Evolutionary conservation across 306 rosid species (phyloP), one percentile per base, ranked within the genome.

Genomic region (Prinsepia uniflora): DNA sequence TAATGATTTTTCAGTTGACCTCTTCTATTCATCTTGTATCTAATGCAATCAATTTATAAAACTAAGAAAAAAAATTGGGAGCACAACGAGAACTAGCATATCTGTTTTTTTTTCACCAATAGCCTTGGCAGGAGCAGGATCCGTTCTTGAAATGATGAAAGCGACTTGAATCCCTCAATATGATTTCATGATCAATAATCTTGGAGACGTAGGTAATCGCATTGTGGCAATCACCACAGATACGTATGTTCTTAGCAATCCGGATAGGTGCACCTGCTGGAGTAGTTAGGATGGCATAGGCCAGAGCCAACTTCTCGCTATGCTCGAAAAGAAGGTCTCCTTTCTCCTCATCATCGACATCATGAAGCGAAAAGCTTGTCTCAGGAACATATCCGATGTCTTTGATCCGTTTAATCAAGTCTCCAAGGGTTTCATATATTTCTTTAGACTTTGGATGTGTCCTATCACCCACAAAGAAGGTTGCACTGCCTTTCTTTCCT

Each of bases 221-320:
- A 82, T 79, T 78, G 68, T 91, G 97, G 83, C 96, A 88, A 79
- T 91, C 96, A 36, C 90, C 96, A 57, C 92, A 92, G 11, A 86
- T 78, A 65, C 92, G 88, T 59, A 89, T 84, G 69, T 87, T 90
- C 87, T 86, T 88, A 70, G 92, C 86, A 70, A 86, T 88, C 58
- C 90, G 83, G 34, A 91, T 85, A 15, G 88, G 87, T 47, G 71
- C 49, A 15, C 84, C 85, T 7, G 73, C 76, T 22, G 84, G 82
- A 39, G 84, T 63, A 34, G 84, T 86, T 50, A 86, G 79, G 80
- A 91, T 81, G 76, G 81, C 89, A 72, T 84, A 92, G 59, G 98
- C 96, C 83, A 92, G 94, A 68, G 96, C 98, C 85, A 92, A 82
- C 86, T 92, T 92, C 77, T 92, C 98, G 77, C 96, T 87, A 72